Conservation (phyloP, 768 basidiomycete species). For the Phlegmacium glaucopus region DNA sequence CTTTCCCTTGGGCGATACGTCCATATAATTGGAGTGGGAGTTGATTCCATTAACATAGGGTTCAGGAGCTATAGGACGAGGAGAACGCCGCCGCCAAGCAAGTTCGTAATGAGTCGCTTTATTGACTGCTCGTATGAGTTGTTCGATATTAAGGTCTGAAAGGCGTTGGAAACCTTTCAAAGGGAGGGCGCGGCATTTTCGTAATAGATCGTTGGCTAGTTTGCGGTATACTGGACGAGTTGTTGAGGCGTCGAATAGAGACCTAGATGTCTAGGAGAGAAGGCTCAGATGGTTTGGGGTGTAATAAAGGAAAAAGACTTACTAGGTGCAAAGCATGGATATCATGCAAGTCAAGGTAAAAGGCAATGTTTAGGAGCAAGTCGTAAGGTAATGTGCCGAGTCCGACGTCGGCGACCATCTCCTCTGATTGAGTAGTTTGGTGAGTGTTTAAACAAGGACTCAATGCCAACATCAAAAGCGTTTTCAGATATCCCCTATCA, state of each 20-base stretch:
- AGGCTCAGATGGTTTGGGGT: too few species aligned
- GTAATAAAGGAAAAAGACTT: slow-evolving; percentile 15
- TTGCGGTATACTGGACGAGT: slow-evolving; percentile 69
- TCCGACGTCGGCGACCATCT: too few species aligned
- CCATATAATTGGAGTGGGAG: slow-evolving; percentile 37
- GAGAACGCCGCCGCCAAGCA: slow-evolving; percentile 59
- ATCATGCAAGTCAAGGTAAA: too few species aligned
- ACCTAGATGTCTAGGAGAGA: slow-evolving; percentile 55
- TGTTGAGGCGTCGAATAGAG: slow-evolving; percentile 55
- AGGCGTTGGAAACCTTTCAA: slow-evolving; percentile 68
- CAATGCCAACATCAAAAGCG: too few species aligned
- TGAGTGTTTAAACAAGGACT: too few species aligned
- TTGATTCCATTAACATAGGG: slow-evolving; percentile 28
- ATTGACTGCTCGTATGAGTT: slow-evolving; percentile 60
- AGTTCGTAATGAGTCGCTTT: slow-evolving; percentile 59
- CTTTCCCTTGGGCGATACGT: slow-evolving; percentile 15
- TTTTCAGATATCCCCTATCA: too few species aligned
- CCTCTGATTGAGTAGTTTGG: too few species aligned
- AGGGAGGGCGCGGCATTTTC: slow-evolving; percentile 65
- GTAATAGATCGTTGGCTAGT: slow-evolving; percentile 58
- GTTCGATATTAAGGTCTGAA: slow-evolving; percentile 58
- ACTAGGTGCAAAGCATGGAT: slow-evolving; percentile 5
- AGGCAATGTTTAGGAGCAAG: too few species aligned
- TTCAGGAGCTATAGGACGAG: slow-evolving; percentile 41
- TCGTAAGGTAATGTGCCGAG: too few species aligned